Evolutionary conservation across 768 basidiomycete species (phyloP).

Genomic region (Heimioporus sp.): DNA sequence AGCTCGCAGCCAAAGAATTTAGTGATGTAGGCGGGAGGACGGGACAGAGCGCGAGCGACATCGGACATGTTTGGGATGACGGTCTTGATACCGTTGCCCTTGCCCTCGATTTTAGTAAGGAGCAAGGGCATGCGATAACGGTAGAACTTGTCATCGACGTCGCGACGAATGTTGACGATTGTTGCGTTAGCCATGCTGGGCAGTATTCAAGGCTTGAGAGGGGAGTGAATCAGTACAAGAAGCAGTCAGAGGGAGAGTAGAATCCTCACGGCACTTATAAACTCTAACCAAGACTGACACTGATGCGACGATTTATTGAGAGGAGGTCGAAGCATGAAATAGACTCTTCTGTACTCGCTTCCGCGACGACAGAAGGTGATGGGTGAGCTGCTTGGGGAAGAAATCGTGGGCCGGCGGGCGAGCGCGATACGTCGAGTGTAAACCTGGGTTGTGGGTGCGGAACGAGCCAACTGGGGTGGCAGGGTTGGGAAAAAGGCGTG

Average conservation of each 20-base stretch:
- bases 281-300: conserved; percentile 51
- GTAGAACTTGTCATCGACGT: conserved; percentile 96
- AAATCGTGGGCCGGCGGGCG: conserved; percentile 25
- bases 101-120: conserved; percentile 95
- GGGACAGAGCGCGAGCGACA: conserved; percentile 90
- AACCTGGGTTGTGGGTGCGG: conserved; percentile 7
- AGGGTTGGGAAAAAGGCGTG: not conserved
- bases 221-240: not conserved
- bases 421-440: not conserved
- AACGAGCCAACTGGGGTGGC: not conserved
- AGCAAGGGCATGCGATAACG: conserved; percentile 97
- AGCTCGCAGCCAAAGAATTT: conserved; percentile 99
- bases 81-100: conserved; percentile 99
- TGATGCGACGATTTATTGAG: conserved; percentile 68
- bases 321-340: conserved; percentile 92
- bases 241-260: not conserved
- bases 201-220: conserved; percentile 56
- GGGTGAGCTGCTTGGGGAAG: conserved; percentile 18
- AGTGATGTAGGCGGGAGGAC: conserved; percentile 94
- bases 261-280: conserved; percentile 50
- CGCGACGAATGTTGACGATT: conserved; percentile 90
- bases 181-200: conserved; percentile 82
- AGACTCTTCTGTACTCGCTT: conserved; percentile 33
- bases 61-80: conserved; percentile 99
- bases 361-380: conserved; percentile 32